Percentiles rank a stretch among this genome's conserved stretches.
phyloP scores from a whole-genome alignment of 495 filamentous ascomycete genomes.

The Terfezia claveryi region DNA sequence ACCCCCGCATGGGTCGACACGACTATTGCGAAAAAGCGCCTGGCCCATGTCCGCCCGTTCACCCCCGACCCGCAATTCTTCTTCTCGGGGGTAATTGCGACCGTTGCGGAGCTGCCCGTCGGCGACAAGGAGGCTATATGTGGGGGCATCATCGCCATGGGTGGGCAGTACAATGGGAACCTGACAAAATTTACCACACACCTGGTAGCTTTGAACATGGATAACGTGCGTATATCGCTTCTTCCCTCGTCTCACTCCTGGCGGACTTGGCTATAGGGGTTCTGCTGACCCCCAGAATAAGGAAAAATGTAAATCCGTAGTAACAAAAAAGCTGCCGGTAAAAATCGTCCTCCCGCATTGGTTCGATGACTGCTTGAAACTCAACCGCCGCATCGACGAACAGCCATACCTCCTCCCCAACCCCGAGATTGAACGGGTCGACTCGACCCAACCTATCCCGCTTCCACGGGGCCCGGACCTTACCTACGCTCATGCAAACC shows the following conservation, averaged over 20 bases:
- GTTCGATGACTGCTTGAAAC: conserved; percentile 92
- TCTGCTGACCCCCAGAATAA: conserved; percentile 12
- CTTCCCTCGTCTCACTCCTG: neutral
- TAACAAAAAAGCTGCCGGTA: conserved; percentile 38
- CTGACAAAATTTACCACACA: conserved; percentile 62
- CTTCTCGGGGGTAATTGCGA: conserved; percentile 59
- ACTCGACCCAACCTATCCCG: conserved; percentile 4
- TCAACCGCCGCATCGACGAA: conserved; percentile 73
- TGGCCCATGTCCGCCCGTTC: conserved; percentile 59
- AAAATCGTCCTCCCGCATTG: conserved; percentile 93
- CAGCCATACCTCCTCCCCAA: conserved; percentile 69
- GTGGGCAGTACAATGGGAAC: conserved; percentile 50
- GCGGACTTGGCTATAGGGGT: neutral
- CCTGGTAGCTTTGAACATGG: conserved; percentile 60
- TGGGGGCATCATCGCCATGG: conserved; percentile 73
- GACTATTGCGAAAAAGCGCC: conserved; percentile 41
- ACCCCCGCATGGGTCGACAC: conserved; percentile 57
- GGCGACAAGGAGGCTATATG: conserved; percentile 81
- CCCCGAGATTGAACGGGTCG: conserved; percentile 39
- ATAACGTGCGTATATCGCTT: conserved; percentile 24
- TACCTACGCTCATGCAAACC: conserved; percentile 13
- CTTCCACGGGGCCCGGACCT: conserved; percentile 13
- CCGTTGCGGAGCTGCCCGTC: conserved; percentile 54
- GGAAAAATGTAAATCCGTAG: conserved; percentile 43
- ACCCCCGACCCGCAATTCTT: conserved; percentile 81